Base-by-base conservation (phyloP, 2,329 filamentous ascomycete species). In the Diaporthe longicolla region DNA sequence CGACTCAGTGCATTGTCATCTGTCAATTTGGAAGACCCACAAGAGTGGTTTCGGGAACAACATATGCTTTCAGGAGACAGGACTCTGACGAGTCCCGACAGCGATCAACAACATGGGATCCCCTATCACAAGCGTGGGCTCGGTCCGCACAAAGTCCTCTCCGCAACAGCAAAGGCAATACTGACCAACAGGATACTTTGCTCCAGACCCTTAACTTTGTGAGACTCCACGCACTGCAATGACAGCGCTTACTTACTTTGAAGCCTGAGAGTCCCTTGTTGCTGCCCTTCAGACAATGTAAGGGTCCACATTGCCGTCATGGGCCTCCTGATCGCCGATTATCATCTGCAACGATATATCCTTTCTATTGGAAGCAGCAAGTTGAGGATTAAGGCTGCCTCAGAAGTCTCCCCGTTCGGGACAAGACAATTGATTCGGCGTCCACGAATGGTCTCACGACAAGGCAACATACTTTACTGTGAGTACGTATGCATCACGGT, bases 1-100 rank as follows among this genome's bases (percentile, higher is more conserved):
- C 32, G 63, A 68, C 26, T 68, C 48, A 45, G 63, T 48, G 63
- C 48, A 68, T 68, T 54, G 45, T 54, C 63, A 54, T 68, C 48
- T 40, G 48, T 54, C 45, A 54, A 40, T 68, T 40, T 54, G 29
- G 48, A 17, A 40, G 63, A 26, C 3, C 63, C 32, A 52, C 63
- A 26, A 40, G 32, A 54, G 48, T 54, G 32, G 63, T 68, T 40
- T 26, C 48, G 45, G 63, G 48, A 54, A 37, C 13, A 26, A 40
- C 6, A 40, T 68, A 68, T 19, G 26, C 63, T 68, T 68, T 68
- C 32, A 68, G 63, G 48, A 40, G 32, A 40, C 63, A 29, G 32
- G 29, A 32, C 63, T 54, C 21, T 68, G 63, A 54, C 63, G 32
- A 68, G 21, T 54, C 32, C 63, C 15, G 17, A 52, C 32, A 54